Evolutionary conservation across 352 stramenopile genomes (phyloP), one percentile per base, ranked within the genome.

Genomic region (Globisporangium nunn): DNA sequence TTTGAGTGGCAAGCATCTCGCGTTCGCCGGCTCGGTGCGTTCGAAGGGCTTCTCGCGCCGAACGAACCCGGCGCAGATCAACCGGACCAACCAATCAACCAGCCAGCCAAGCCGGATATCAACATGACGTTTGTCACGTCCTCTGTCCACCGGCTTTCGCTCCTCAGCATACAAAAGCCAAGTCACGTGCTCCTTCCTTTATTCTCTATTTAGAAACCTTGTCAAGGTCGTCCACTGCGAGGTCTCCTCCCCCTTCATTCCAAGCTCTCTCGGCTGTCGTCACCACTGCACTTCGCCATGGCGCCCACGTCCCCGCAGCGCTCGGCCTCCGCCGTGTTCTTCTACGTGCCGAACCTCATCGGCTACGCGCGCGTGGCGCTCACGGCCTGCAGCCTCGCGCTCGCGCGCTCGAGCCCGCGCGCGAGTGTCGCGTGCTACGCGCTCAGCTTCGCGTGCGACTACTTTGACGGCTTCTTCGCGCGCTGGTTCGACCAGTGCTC

Each of bases 391-490:
- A 96, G 79, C 63, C 81, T 98, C 35, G 72, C 70, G 48, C 78
- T 98, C 53, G 84, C 87, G 48, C 68, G 85, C 52, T 50, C 59
- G 43, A 23, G 53, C 56, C 95, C 88, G 66, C 81, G 87, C 65
- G 73, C 73, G 15, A 89, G 82, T 62, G 67, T 96, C 12, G 17
- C 84, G 39, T 95, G 86, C 72, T 99, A 99, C 71, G 68, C 96
- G 40, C 66, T 96, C 50, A 98, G 91, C 68, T 99, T 99, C 74
- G 87, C 88, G 7, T 98, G 95, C 64, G 97, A 99, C 78, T 92
- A 98, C 61, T 98, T 99, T 61, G 97, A 99, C 75, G 97, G 97
- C 58, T 94, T 97, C 67, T 97, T 98, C 52, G 97, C 97, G 49
- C 82, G 96, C 56, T 94, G 91, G 69, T 97, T 98, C 65, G 74